Evolutionary conservation across 2,329 filamentous ascomycete species (phyloP).

Genomic region (Aspergillus persii): DNA sequence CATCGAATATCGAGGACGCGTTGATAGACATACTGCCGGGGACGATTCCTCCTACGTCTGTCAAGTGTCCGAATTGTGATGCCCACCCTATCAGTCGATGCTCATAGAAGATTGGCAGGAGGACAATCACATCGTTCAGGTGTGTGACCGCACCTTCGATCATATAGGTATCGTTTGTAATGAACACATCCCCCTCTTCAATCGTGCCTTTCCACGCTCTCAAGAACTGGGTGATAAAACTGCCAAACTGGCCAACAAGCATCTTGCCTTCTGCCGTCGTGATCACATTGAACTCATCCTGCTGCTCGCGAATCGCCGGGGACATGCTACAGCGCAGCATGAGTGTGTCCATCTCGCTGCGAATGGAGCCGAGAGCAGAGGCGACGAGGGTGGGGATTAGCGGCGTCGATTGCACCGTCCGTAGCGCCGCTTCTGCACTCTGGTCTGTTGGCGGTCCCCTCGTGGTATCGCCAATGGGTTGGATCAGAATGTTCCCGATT

Average conservation of each 20-base stretch:
- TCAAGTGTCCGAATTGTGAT: slow-evolving; percentile 52
- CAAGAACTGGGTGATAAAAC: slow-evolving; percentile 51
- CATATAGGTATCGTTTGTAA: slow-evolving; percentile 53
- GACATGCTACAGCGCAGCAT: slow-evolving; percentile 54
- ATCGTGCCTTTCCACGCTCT: slow-evolving; percentile 47
- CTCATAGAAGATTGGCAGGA: slow-evolving; percentile 49
- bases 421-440: slow-evolving; percentile 37
- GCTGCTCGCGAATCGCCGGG: slow-evolving; percentile 51
- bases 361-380: slow-evolving; percentile 45
- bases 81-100: slow-evolving; percentile 49
- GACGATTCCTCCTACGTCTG: slow-evolving; percentile 47
- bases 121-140: slow-evolving; percentile 51
- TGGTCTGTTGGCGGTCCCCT: slow-evolving; percentile 23
- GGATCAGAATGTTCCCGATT: slow-evolving; percentile 52
- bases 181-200: slow-evolving; percentile 51
- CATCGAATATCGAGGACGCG: slow-evolving; percentile 48
- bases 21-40: slow-evolving; percentile 53
- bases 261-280: slow-evolving; percentile 50
- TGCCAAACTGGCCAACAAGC: slow-evolving; percentile 53
- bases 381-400: slow-evolving; percentile 47
- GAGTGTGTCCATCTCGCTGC: slow-evolving; percentile 52
- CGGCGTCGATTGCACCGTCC: slow-evolving; percentile 40
- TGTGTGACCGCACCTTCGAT: slow-evolving; percentile 51
- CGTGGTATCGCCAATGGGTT: slow-evolving; percentile 30
- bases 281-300: slow-evolving; percentile 56